Evolutionary conservation across 768 basidiomycete genomes (phyloP).

Genomic region (Rhizopogon sp.): DNA sequence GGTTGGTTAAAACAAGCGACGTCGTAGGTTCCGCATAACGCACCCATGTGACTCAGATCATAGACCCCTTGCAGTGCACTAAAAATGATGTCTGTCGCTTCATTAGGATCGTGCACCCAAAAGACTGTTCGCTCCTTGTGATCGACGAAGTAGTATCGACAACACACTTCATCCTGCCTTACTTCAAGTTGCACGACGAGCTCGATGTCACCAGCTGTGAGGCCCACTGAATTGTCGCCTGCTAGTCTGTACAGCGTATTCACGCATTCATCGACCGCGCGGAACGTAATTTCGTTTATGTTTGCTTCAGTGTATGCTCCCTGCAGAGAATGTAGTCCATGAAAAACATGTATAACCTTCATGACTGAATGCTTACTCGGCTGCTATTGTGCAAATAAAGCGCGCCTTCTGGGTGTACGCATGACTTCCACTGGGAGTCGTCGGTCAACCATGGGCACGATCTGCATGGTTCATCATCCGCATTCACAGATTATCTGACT

Average conservation of each 20-base stretch:
- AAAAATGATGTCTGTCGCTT: conserved; percentile 20
- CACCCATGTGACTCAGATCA: conserved; percentile 36
- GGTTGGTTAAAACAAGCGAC: background rate
- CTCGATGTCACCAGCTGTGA: background rate
- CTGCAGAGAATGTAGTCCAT: background rate
- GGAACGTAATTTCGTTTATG: background rate
- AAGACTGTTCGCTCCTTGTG: conserved; percentile 39
- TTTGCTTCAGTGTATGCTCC: background rate
- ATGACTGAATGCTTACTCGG: background rate
- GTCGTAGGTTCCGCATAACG: conserved; percentile 4
- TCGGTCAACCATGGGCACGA: background rate
- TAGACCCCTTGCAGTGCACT: conserved; percentile 33
- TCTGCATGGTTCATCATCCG: background rate
- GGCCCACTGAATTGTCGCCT: background rate
- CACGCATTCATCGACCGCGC: background rate
- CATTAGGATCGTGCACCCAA: conserved; percentile 38
- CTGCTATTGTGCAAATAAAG: background rate
- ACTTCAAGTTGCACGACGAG: background rate
- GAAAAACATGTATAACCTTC: background rate
- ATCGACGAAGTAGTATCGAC: conserved; percentile 42
- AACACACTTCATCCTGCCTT: background rate
- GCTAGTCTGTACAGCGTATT: background rate
- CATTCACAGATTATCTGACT: background rate
- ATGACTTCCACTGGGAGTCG: background rate
- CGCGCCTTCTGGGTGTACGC: background rate